Base-by-base conservation (phyloP, 352 stramenopile genomes). In the Globisporangium barbulae region DNA sequence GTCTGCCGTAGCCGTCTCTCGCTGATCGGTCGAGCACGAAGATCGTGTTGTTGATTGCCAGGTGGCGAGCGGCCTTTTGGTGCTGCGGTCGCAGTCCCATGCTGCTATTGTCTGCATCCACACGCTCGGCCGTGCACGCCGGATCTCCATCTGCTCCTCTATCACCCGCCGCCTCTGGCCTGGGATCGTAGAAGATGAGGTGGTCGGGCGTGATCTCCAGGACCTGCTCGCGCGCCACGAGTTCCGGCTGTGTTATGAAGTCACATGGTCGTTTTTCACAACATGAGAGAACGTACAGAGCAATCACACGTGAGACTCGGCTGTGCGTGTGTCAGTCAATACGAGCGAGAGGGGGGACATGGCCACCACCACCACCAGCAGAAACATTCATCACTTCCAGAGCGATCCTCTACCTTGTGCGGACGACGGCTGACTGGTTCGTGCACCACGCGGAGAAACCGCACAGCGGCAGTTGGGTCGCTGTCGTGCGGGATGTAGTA, bases 401-500 rank as follows among this genome's bases (percentile, higher is more conserved):
- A 28, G 4, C 21, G 19, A 58, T 45, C 30, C 52, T 22, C 22
- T 17, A 47, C 25, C 19, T 49, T 33, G 3, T 21, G 54, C 15
- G 15, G 31, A 22, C 21, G 7, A 17, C n/a, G 31, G 7, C n/a
- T 5, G 1, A 39, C 22, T 53, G 57, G 67, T 28, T 85, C 72
- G 58, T 78, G 63, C 21, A 47, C 62, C n/a, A 85, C 64, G 19
- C 68, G 66, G 31, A 82, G 63, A 54, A 78, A 85, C 15, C 63
- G 55, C 12, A 54, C 73, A 5, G 49, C 8, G 2, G 28, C 31
- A 6, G 15, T 39, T 15, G 54, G 50, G 35, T 64, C 21, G 55
- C 66, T 73, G 50, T 86, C 77, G 54, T 91, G 79, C 12, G 83
- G 83, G 54, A 87, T 75, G 63, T 88, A 91, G 52, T 88, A 92